Conservation (phyloP, 2,329 filamentous ascomycete genomes). For the Beauveria varroae region DNA sequence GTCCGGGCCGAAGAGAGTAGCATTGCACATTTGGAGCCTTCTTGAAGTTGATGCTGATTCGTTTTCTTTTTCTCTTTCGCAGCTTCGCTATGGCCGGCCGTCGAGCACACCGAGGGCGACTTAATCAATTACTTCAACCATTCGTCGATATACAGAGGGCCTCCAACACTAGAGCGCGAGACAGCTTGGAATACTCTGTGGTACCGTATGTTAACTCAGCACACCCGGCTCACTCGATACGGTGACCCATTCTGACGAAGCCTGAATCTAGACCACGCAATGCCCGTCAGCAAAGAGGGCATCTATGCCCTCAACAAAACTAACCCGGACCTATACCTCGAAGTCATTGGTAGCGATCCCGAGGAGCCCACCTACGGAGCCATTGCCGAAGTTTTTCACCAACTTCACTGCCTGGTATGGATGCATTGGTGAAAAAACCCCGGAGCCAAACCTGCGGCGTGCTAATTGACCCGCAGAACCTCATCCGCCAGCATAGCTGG, state of each 20-base stretch:
- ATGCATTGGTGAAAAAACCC: background rate
- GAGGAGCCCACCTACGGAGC: constrained; percentile 6
- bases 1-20: background rate
- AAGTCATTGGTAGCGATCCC: constrained; percentile 8
- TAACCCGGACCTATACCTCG: constrained; percentile 4
- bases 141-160: constrained; percentile 12
- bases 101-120: constrained; percentile 8
- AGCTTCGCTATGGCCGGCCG: constrained; percentile 9
- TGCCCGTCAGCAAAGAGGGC: constrained; percentile 4
- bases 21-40: background rate
- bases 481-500: constrained; percentile 12
- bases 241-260: background rate
- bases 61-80: background rate
- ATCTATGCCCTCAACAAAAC: constrained; percentile 4
- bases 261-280: background rate
- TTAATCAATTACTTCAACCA: constrained; percentile 12
- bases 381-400: constrained; percentile 14
- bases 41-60: background rate
- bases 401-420: constrained; percentile 14
- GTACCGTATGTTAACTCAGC: background rate
- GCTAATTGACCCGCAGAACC: constrained; percentile 3
- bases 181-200: constrained; percentile 12
- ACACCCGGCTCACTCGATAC: background rate
- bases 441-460: too few species aligned
- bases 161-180: constrained; percentile 11